A percentile compares a stretch with the other conserved stretches of the same genome.
These are phyloP conservation scores for Lippia alba DNA, from an alignment of 305 asterid species.

Conservation along the genomic window DNA sequence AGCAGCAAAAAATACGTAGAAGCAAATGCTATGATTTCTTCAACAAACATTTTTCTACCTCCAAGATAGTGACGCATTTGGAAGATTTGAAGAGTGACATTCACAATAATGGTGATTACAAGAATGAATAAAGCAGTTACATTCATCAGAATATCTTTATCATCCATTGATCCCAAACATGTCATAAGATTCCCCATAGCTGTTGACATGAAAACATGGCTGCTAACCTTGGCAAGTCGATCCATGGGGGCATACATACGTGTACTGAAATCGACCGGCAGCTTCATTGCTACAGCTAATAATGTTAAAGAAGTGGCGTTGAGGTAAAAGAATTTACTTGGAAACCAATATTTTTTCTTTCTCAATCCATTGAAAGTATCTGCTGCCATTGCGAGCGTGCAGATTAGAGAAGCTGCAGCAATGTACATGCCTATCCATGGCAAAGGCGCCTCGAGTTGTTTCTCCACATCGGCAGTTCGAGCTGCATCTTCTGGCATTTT, in stretches of 20 bases:
- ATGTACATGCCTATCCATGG: constrained; percentile 66
- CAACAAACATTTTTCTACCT: constrained; percentile 36
- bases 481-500: constrained; percentile 32
- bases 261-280: constrained; percentile 60
- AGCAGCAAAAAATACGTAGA: constrained; percentile 44
- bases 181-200: constrained; percentile 54
- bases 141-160: constrained; percentile 47
- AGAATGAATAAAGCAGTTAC: constrained; percentile 50
- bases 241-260: constrained; percentile 47
- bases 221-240: constrained; percentile 50
- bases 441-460: constrained; percentile 49
- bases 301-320: constrained; percentile 68
- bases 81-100: constrained; percentile 39
- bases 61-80: constrained; percentile 41
- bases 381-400: constrained; percentile 56
- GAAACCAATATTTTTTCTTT: constrained; percentile 57
- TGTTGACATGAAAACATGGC: constrained; percentile 49
- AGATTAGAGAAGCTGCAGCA: constrained; percentile 54
- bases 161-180: constrained; percentile 52
- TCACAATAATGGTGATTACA: constrained; percentile 42
- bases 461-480: constrained; percentile 37
- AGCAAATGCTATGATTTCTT: constrained; percentile 40
- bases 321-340: constrained; percentile 52
- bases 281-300: constrained; percentile 62
- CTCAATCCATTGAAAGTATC: constrained; percentile 51